Evolutionary conservation across 495 filamentous ascomycete species (phyloP), one percentile per base, ranked within the genome.

Genomic region (Wilcoxina mikolae): DNA sequence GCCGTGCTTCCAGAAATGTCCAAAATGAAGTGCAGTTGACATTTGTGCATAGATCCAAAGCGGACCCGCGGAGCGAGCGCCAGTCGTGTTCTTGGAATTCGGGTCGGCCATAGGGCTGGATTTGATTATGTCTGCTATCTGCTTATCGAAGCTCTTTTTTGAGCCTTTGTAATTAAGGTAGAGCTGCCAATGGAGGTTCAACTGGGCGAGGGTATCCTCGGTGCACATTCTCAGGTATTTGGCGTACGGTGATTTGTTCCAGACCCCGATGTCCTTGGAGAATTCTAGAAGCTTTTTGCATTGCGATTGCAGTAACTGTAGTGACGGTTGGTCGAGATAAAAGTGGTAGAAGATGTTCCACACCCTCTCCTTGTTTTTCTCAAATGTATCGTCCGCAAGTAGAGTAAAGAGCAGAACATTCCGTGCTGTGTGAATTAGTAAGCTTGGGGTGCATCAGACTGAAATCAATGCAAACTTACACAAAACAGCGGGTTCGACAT

Each of bases 311-410:
- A 63, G 55, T 4, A 73, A 44, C 3, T 60, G 26, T 12, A 70
- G 47, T 24, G 71, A 64, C 44, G 64, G 29, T 0, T 67, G 51
- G 54, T 72, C 66, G 4, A 81, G 60, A 49, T 69, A 70, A 23
- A 74, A 41, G 57, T 79, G 67, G 56, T 78, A 78, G 56, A 74
- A 80, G 52, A 79, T 70, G 31, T 74, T 68, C 77, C 75, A 81
- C 9, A 77, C 64, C 22, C 55, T 42, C 1, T 76, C 73, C 3
- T 72, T 50, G 31, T 35, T 35, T 7, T 7, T 15, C 15, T 35
- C 15, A 7, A 7, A 7, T 15, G 7, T 35, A 7, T 15, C 31
- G 31, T 35, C 31, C 7, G 31, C 15, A 35, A 77, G 57, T 2
- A 78, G 59, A 7, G 70, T 71, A 33, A 74, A 64, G 0, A 77